Conservation (phyloP, 108 stramenopile species). For the Bacterosira constricta region DNA sequence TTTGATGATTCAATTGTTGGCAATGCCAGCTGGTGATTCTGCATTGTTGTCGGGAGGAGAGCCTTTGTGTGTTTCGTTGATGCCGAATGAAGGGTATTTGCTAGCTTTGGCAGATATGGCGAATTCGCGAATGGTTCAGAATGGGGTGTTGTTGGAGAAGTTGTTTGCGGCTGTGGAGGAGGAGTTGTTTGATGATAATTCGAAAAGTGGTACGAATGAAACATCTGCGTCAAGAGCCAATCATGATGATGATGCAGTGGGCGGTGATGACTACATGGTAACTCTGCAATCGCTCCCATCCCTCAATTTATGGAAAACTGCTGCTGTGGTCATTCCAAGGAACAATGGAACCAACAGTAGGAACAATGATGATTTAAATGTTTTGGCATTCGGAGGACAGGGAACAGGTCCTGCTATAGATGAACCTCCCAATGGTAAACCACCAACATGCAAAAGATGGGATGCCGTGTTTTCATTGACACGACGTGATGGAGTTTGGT, state of each 20-base stretch:
- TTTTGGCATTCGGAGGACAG: constrained; percentile 79
- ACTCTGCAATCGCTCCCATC: constrained; percentile 46
- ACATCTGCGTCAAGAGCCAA: neutral
- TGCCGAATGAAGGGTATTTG: constrained; percentile 49
- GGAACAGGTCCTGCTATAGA: constrained; percentile 63
- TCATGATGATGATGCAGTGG: neutral
- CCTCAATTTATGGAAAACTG: constrained; percentile 75
- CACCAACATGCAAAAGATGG: constrained; percentile 30
- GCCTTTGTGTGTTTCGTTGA: neutral
- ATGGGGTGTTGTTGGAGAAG: constrained; percentile 57
- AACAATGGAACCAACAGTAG: neutral
- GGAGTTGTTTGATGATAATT: constrained; percentile 38
- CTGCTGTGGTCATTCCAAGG: constrained; percentile 47
- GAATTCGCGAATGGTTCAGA: constrained; percentile 64
- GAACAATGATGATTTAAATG: constrained; percentile 26
- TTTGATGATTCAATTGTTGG: constrained; percentile 39
- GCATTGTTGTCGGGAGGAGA: too few species aligned
- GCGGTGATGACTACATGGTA: constrained; percentile 8
- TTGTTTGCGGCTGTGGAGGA: constrained; percentile 47
- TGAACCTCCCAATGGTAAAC: neutral
- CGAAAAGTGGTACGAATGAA: neutral
- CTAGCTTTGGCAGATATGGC: constrained; percentile 54
- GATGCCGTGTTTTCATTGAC: constrained; percentile 46
- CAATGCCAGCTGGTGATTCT: too few species aligned
- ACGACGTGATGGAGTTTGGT: constrained; percentile 32